Conservation (phyloP, 2,329 filamentous ascomycete species). For the Sclerotinia minor region DNA sequence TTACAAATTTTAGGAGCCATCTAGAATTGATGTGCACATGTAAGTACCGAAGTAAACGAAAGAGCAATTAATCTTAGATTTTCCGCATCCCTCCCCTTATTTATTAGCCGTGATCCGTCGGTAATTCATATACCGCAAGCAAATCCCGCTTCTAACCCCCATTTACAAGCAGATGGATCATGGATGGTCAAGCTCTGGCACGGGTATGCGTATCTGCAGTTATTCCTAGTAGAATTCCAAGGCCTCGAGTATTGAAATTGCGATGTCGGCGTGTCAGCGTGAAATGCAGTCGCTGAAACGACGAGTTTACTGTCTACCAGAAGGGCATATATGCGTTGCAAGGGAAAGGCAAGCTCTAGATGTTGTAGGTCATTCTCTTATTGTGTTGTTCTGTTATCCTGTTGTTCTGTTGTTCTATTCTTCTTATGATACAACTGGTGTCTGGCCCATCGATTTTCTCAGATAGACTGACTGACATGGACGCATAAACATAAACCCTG, state of each 20-base stretch:
- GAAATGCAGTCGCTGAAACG: background rate
- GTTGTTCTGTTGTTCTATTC: too few relatives aligned
- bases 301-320: too few relatives aligned
- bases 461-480: too few relatives aligned
- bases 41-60: too few relatives aligned
- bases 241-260: background rate
- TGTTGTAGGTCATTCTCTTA: too few relatives aligned
- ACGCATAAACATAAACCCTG: too few relatives aligned
- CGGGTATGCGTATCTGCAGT: background rate
- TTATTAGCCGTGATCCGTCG: background rate
- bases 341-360: too few relatives aligned
- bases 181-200: background rate
- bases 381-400: too few relatives aligned
- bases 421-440: too few relatives aligned
- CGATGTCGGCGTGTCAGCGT: slow-evolving; percentile 2
- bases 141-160: background rate
- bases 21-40: background rate
- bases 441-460: too few relatives aligned
- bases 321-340: too few relatives aligned
- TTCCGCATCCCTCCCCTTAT: background rate
- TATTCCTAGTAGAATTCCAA: background rate
- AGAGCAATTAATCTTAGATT: too few relatives aligned
- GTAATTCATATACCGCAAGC: background rate
- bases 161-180: background rate
- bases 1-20: background rate